phyloP scores from a whole-genome alignment of 2,329 filamentous ascomycete genomes.

The Geosmithia morbida region DNA sequence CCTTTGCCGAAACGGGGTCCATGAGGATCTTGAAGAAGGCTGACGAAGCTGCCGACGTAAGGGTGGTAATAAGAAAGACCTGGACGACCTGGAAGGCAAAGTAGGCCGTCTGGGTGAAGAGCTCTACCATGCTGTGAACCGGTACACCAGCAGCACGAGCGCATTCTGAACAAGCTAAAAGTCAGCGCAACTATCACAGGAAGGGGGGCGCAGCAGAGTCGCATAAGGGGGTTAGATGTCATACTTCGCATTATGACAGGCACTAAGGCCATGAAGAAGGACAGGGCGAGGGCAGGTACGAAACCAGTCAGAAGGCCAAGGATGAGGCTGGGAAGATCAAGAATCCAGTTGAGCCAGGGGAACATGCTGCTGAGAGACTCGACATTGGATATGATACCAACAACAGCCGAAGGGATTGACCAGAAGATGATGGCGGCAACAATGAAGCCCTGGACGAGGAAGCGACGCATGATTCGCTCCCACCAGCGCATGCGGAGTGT shows the following conservation, averaged over 20 bases:
- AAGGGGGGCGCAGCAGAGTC: not conserved
- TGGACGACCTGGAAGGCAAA: constrained; percentile 86
- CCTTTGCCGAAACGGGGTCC: constrained; percentile 46
- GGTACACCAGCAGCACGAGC: constrained; percentile 70
- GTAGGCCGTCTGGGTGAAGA: constrained; percentile 83
- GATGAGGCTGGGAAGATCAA: constrained; percentile 53
- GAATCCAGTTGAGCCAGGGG: constrained; percentile 62
- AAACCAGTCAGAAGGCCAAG: constrained; percentile 76
- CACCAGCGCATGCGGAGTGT: constrained; percentile 77
- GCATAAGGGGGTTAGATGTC: constrained; percentile 3
- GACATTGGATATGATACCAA: constrained; percentile 79
- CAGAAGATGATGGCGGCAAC: constrained; percentile 76
- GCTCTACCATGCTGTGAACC: constrained; percentile 64
- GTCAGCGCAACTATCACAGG: not conserved
- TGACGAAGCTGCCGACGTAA: constrained; percentile 67
- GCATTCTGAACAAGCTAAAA: constrained; percentile 32
- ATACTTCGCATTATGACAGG: constrained; percentile 60
- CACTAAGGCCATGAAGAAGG: constrained; percentile 75
- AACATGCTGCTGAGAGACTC: constrained; percentile 47
- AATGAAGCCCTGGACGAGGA: constrained; percentile 58
- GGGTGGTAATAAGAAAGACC: constrained; percentile 76
- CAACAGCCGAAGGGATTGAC: constrained; percentile 58
- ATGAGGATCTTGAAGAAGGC: constrained; percentile 48
- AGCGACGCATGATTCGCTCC: constrained; percentile 63
- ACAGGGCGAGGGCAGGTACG: constrained; percentile 63